Base-by-base conservation (phyloP, 805 yeast species). In the Metschnikowia continentalis region DNA sequence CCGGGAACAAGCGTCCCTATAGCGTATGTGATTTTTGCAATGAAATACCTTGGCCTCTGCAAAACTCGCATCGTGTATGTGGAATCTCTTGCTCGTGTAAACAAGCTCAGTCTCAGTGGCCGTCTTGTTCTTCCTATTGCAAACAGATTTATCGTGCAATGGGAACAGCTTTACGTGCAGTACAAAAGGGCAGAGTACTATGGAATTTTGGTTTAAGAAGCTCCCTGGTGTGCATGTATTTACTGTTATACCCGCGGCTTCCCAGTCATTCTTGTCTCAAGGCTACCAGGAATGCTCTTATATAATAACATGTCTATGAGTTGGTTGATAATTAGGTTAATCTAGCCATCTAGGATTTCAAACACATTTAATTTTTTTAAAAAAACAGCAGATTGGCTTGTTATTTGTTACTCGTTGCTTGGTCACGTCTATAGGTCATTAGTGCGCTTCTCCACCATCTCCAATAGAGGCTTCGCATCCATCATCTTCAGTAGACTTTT, bases 11-110 rank as follows among this genome's bases (percentile, higher is more conserved):
- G 86, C 22, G 89, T 88, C 3, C 85, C 91, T 2, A 63, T 88
- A 23, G 84, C 88, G 19, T 78, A 79, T 49, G 70, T 80, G 1
- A 61, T 83, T n/a, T 79, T 84, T 49, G 20, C 74, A 1, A 61
- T 82, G 56, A 82, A 82, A 56, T 69, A 69, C 47, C 46, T 77
- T 13, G 84, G 81, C 0, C 35, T 75, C 2, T 67, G 75, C 39
- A 60, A 62, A 23, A 80, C 89, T 0, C 71, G 79, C 49, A 83
- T 94, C 22, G 66, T 94, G 1, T 94, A 92, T 62, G 72, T 92
- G 23, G 98, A 92, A 67, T 84, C 94, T 45, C 72, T 92, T 39
- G 97, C 98, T 0, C 73, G 98, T 39, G 96, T 90, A 8, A 73
- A 76, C 48, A 69, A 72, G 2, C 74, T 94, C 47, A 90, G 97